Evolutionary conservation across 768 basidiomycete species (phyloP).

Genomic region (Suillus variegatus): DNA sequence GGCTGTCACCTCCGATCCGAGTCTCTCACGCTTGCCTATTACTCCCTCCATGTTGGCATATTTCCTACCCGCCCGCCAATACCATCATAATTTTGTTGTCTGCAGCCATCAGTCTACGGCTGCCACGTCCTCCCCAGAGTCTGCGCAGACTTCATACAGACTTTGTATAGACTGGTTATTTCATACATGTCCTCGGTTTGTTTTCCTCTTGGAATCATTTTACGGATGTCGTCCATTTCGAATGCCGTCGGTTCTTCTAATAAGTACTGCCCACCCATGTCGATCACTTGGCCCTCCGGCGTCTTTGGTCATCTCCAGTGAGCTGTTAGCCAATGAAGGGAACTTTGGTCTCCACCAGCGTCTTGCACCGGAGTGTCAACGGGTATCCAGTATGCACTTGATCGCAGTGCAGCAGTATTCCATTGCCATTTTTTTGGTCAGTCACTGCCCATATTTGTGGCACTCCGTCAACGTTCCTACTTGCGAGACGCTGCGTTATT

Average conservation of each 20-base stretch:
- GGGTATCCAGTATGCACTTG: not conserved
- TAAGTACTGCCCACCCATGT: not conserved
- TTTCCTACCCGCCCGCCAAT: too few relatives aligned
- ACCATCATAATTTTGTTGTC: not conserved
- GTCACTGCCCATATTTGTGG: not conserved
- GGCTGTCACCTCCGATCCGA: not conserved
- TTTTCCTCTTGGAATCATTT: not conserved
- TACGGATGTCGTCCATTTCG: not conserved
- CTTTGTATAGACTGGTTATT: too few relatives aligned
- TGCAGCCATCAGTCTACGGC: not conserved
- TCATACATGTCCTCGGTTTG: not conserved
- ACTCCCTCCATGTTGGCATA: not conserved
- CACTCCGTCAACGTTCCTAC: not conserved
- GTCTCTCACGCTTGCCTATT: too few relatives aligned
- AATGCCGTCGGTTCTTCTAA: too few relatives aligned
- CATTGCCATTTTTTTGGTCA: not conserved
- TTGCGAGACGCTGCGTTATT: not conserved
- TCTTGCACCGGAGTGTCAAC: not conserved
- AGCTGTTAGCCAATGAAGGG: not conserved
- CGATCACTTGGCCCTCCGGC: not conserved
- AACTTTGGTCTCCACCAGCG: not conserved
- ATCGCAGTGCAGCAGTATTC: not conserved
- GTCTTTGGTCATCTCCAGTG: not conserved
- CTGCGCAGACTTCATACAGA: too few relatives aligned
- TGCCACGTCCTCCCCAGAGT: not conserved